Evolutionary conservation across 306 rosid genomes (phyloP), one percentile per base, ranked within the genome.

Genomic region (Medicago ruthenica): DNA sequence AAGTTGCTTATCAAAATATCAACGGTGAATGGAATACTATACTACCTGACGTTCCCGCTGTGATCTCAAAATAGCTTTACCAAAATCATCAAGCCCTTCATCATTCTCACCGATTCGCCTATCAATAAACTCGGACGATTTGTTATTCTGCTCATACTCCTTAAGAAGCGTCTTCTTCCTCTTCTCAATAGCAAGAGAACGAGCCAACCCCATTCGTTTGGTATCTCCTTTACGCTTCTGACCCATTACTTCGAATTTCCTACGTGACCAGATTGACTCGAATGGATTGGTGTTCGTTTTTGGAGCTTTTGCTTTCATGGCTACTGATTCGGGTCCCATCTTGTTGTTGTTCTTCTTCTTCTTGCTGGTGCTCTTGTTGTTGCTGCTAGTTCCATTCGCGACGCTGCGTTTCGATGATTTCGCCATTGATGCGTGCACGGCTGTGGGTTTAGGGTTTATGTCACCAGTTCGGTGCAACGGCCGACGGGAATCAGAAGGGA

Each of bases 201-300:
- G 98, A 54, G 93, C 88, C 2, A 79, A 83, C 39, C 98, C 98
- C 9, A 83, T 14, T 17, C 98, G 93, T 16, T 84, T 89, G 67
- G 89, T 77, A 57, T 95, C 98, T 10, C 97, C 98, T 76, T 89
- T 95, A 44, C 92, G 96, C 73, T 92, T 95, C 84, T 90, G 89
- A 0, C 97, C 98, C 8, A 95, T 80, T 3, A 90, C 76, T 18
- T 92, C 95, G 75, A 95, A 95, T 71, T 95, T 95, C 51, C 91
- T 67, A 0, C 88, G 84, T 9, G 96, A 85, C 97, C 97, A 87
- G 15, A 95, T 90, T 6, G 88, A 86, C 76, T 92, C 98, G 79
- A 95, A 95, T 2, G 93, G 96, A 21, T 89, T 92, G 24, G 51
- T 54, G 40, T 75, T 73, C 13, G 76, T 70, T 22, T 78, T 86